Conservation (phyloP, 176 grass and related monocot species). For the Puya raimondii region DNA sequence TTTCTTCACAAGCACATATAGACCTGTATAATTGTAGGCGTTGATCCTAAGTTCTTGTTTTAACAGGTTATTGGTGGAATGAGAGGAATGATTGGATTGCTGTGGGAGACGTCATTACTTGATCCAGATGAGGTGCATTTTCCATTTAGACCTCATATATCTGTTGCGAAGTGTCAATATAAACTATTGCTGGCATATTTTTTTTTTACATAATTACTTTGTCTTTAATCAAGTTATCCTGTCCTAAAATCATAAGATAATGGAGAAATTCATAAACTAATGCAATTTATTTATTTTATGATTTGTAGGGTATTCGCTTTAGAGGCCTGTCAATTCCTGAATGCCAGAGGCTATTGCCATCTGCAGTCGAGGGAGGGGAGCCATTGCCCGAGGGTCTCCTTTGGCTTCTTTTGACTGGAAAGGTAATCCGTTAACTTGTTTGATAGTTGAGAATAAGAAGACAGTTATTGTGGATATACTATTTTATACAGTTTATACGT, state of each 20-base stretch:
- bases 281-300: neutral
- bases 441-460: neutral
- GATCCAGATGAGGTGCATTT: constrained; percentile 90
- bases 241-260: neutral
- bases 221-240: neutral
- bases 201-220: neutral
- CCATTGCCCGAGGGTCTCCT: constrained; percentile 97
- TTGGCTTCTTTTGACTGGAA: constrained; percentile 98
- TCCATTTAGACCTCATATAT: neutral
- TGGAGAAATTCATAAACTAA: neutral
- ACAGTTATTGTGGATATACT: no score
- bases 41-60: constrained; percentile 18
- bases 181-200: neutral
- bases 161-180: neutral
- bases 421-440: constrained; percentile 32
- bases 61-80: constrained; percentile 94
- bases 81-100: constrained; percentile 95
- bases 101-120: constrained; percentile 98
- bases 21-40: neutral
- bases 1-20: constrained; percentile 5
- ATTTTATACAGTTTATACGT: no score
- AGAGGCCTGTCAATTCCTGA: constrained; percentile 94
- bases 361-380: constrained; percentile 61
- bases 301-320: constrained; percentile 84
- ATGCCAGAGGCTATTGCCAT: constrained; percentile 80